These are phyloP conservation scores for Zopfia rhizophila DNA, from an alignment of 2,329 filamentous ascomycete genomes.

Conservation along the genomic window DNA sequence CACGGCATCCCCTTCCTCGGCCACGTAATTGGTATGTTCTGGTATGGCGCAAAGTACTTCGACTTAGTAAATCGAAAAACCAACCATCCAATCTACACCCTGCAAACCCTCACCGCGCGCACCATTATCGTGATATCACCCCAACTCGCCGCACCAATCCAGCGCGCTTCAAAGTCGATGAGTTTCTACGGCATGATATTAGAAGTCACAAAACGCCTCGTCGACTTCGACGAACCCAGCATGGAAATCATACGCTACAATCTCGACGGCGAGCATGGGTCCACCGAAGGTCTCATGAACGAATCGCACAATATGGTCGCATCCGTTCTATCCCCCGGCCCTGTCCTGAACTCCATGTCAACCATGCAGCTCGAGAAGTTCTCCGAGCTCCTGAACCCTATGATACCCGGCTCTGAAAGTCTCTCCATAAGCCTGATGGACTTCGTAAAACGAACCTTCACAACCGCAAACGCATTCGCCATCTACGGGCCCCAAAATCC, in stretches of 20 bases:
- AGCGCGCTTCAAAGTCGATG: slow-evolving; percentile 50
- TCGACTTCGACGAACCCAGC: slow-evolving; percentile 37
- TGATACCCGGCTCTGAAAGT: slow-evolving; percentile 42
- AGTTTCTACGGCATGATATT: slow-evolving; percentile 56
- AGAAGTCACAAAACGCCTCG: slow-evolving; percentile 51
- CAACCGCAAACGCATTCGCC: slow-evolving; percentile 50
- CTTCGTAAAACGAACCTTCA: slow-evolving; percentile 44
- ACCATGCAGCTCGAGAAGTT: slow-evolving; percentile 47
- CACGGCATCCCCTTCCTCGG: slow-evolving; percentile 56
- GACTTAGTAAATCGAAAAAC: slow-evolving; percentile 46
- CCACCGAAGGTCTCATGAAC: slow-evolving; percentile 25
- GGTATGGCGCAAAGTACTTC: slow-evolving; percentile 44
- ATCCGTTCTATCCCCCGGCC: slow-evolving; percentile 21
- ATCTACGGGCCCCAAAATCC: slow-evolving; percentile 58
- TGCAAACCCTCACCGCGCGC: slow-evolving; percentile 55
- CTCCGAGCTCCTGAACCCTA: slow-evolving; percentile 49
- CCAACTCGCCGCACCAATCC: slow-evolving; percentile 49
- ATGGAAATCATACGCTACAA: slow-evolving; percentile 25
- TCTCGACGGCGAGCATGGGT: slow-evolving; percentile 39
- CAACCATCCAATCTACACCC: slow-evolving; percentile 49
- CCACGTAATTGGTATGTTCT: slow-evolving; percentile 56
- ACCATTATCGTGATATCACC: slow-evolving; percentile 57
- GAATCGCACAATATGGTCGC: slow-evolving; percentile 22
- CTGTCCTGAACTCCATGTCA: slow-evolving; percentile 35
- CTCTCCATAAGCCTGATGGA: slow-evolving; percentile 33